Percentiles rank a stretch among this genome's conserved stretches.
Evolutionary conservation across 257 asterid genomes (phyloP).

Genomic region (Anisodus tanguticus): DNA sequence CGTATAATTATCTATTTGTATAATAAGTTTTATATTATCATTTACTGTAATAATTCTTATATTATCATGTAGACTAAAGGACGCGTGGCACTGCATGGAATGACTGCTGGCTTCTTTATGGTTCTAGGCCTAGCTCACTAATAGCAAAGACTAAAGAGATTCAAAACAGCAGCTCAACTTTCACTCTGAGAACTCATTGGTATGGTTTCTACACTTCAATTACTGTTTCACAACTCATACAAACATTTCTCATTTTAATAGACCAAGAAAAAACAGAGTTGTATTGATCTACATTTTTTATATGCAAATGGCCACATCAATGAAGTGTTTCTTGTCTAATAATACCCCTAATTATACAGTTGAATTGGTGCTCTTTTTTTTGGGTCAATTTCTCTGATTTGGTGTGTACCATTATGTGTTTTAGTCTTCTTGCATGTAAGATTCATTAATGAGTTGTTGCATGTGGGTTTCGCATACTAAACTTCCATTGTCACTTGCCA

Average conservation of each 20-base stretch:
- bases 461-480: neutral
- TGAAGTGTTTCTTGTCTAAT: neutral
- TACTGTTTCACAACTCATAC: neutral
- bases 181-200: slow-evolving; percentile 11
- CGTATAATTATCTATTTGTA: neutral
- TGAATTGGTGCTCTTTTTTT: neutral
- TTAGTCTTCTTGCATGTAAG: slow-evolving; percentile 8
- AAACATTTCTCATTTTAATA: neutral
- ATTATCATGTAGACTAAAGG: neutral
- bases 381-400: neutral
- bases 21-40: neutral
- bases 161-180: neutral
- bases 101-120: slow-evolving; percentile 9
- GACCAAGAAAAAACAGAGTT: neutral
- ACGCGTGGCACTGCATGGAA: slow-evolving; percentile 28
- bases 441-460: neutral
- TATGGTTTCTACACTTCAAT: neutral
- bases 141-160: neutral
- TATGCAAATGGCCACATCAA: neutral
- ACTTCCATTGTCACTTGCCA: neutral
- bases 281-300: neutral
- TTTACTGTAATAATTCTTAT: neutral
- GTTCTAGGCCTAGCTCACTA: neutral
- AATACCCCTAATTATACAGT: neutral
- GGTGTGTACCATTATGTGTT: neutral